Percentiles rank a stretch among this genome's conserved stretches.
phyloP scores from a whole-genome alignment of 1,139 yeast species.

The Candida sojae region DNA sequence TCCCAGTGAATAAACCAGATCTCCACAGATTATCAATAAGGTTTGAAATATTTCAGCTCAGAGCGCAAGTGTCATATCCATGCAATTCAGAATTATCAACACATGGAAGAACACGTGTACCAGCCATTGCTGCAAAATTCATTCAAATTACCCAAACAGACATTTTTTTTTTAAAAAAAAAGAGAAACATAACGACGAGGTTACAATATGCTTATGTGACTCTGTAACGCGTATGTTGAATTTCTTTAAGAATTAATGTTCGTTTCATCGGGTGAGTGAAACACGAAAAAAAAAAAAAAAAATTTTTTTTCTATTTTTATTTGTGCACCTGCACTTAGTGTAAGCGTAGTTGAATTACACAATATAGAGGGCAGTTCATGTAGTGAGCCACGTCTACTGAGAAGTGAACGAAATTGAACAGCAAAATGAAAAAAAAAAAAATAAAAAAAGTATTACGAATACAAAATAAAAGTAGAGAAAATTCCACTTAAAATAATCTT shows the following conservation, averaged over 20 bases:
- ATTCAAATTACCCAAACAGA: no score
- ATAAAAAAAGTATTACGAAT: not conserved
- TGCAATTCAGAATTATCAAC: no score
- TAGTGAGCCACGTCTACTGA: not conserved
- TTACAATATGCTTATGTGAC: not conserved
- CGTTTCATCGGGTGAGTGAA: slow-evolving; percentile 1
- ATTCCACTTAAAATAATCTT: not conserved
- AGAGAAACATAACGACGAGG: no score
- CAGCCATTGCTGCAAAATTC: no score
- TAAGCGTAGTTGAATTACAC: not conserved
- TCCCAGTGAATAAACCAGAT: no score
- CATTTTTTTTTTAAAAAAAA: no score
- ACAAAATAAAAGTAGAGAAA: not conserved
- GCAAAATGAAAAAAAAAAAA: not conserved
- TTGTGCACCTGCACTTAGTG: not conserved
- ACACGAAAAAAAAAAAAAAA: slow-evolving; percentile 1
- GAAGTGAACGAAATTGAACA: not conserved
- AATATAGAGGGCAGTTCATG: not conserved
- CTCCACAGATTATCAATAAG: no score
- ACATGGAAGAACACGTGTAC: no score
- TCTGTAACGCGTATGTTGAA: not conserved
- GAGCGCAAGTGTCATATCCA: no score
- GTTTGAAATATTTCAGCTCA: no score
- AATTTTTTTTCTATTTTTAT: not conserved
- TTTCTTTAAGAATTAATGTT: not conserved